phyloP scores from a whole-genome alignment of 257 asterid genomes.

The Apocynum venetum region DNA sequence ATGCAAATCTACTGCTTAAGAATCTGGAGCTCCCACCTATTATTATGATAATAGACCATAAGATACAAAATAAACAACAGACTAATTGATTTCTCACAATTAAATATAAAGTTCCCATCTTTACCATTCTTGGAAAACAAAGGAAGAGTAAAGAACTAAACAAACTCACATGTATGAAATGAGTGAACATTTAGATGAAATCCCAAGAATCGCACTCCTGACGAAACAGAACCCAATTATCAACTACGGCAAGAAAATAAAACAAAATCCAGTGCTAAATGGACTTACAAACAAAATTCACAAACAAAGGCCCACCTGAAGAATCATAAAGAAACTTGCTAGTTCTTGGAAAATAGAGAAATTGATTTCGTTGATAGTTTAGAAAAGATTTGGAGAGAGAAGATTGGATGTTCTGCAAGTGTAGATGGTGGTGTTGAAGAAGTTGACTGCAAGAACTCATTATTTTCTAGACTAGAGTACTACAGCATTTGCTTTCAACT shows the following conservation, averaged over 20 bases:
- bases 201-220: slow-evolving; percentile 17
- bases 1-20: slow-evolving; percentile 30
- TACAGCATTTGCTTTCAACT: background rate
- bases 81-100: background rate
- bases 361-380: slow-evolving; percentile 16
- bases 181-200: background rate
- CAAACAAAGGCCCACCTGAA: slow-evolving; percentile 5
- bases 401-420: slow-evolving; percentile 20
- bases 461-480: background rate
- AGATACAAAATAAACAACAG: background rate
- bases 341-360: slow-evolving; percentile 19
- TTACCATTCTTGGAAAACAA: background rate
- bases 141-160: background rate
- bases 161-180: slow-evolving; percentile 14
- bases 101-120: background rate
- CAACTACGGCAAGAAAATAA: background rate
- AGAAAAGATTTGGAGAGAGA: slow-evolving; percentile 20
- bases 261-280: slow-evolving; percentile 1
- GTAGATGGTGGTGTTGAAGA: slow-evolving; percentile 29
- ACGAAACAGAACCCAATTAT: background rate
- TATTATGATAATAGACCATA: slow-evolving; percentile 3
- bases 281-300: background rate
- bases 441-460: slow-evolving; percentile 42
- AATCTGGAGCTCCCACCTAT: slow-evolving; percentile 40
- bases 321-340: background rate